Base-by-base conservation (phyloP, 805 yeast species). In the Hanseniaspora lindneri region DNA sequence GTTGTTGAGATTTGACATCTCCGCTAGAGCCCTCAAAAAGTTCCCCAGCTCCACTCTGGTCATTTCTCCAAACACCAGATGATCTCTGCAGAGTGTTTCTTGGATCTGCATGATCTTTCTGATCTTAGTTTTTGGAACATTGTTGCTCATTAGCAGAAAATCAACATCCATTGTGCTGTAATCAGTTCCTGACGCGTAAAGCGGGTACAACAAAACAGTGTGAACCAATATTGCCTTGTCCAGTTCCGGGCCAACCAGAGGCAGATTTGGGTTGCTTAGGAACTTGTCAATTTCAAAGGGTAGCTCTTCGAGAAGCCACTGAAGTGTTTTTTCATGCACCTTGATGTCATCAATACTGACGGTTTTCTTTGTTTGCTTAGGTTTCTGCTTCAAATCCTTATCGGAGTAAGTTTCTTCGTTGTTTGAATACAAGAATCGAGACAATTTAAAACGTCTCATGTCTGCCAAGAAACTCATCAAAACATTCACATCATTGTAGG, bases 401-500 rank as follows among this genome's bases (percentile, higher is more conserved):
- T 46, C 33, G 7, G 34, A 16, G n/a, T 35, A 28, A 6, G 39
- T 39, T 8, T 11, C 16, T 7, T 39, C n/a, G 13, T 46, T 46
- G 17, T 46, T 46, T 13, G 49, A 39, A 13, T 46, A 46, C 9
- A 46, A 19, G 17, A 46, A 46, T 19, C n/a, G 23, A 14, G 23
- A 21, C 19, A 46, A 46, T 2, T 29, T 19, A 17, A 46, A 46
- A 1, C n/a, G 16, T 3, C 21, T 10, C 9, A 46, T 10, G 27
- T 46, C 49, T 7, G 30, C 39, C 16, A 46, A 14, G 24, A 46
- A 46, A 17, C 32, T 39, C n/a, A 11, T 35, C 13, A 39, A 23
- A 7, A 44, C 25, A 2, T 3, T 1, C 1, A 25, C 11, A 17
- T 30, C 25, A 11, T 39, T 33, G 5, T 36, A 39, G n/a, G 39